Evolutionary conservation across 352 stramenopile genomes (phyloP), one percentile per base, ranked within the genome.

Genomic region (Pythium phragmiticola): DNA sequence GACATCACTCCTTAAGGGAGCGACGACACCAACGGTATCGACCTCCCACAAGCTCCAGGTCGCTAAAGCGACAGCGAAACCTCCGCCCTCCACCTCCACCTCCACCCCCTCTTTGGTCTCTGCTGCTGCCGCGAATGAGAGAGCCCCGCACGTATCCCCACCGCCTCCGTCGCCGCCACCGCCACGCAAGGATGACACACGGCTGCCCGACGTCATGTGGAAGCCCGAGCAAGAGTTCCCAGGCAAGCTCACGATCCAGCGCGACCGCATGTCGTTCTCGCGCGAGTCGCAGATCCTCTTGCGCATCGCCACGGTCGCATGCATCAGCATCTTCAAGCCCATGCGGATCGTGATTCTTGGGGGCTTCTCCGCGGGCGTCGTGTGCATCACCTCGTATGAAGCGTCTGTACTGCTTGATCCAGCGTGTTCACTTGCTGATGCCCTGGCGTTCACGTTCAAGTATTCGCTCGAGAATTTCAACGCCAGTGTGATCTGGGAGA

Each of bases 401-500:
- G 75, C 73, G 23, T 62, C 73, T 52, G 33, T 88, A 34, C 60
- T 88, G 26, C 33, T 84, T 36, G 75, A 81, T 34, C 57, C 73
- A 0, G 39, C 57, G 41, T 73, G 68, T 26, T 59, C 60, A 3
- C 11, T 48, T 4, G n/a, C 41, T 0, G 73, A 89, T 19, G 62
- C 74, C 11, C 0, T 79, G 8, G 48, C 64, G 28, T 89, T 89
- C 62, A 74, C 78, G 47, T 76, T 69, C 68, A 82, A 83, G 39
- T 89, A 87, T 55, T 68, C 80, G 47, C 67, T 70, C 23, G 73
- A 87, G 57, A 87, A 89, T 57, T 84, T 87, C 58, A 69, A 85
- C 30, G 75, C 80, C 47, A 87, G 77, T 58, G 82, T 76, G 63
- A 82, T 89, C 63, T 89, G 78, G 77, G 76, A 87, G 58, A 85